Base-by-base conservation (phyloP, 148 eudicot genomes). In the Diospyros lotus region DNA sequence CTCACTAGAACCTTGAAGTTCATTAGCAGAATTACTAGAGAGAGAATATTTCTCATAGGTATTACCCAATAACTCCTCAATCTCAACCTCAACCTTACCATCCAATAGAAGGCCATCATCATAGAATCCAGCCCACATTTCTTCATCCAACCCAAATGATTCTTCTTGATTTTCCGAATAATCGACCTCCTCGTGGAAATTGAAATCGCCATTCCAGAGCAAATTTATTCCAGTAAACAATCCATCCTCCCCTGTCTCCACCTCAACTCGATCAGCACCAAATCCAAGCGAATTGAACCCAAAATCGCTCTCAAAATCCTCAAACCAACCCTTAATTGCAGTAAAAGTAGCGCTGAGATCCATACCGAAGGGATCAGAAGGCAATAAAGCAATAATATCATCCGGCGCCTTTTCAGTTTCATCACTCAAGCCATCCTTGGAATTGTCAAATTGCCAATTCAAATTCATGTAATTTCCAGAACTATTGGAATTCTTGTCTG, bases 291-390 rank as follows among this genome's bases (percentile, higher is more conserved):
- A 55, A 5, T 63, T 78, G 28, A 80, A 38, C 61, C 77, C 74
- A 60, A 78, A 74, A 73, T 73, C 72, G 2, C 46, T 66, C 43
- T 73, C 73, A 15, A 78, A 44, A 55, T 74, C 83, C 74, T 82
- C 81, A 14, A 85, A 28, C 83, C 76, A 82, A 70, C 79, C 81
- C 42, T 73, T 77, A 53, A 78, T 68, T 28, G 79, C 78, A 1
- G 78, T 68, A 9, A 76, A 63, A 11, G 78, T 81, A 48, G 67
- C 46, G 69, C 68, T 28, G 42, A 81, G 61, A 45, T 79, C 85
- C 85, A 84, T 79, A 18, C 72, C 78, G 63, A 84, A 81, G 2
- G 84, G 84, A 76, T 84, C 87, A 2, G 54, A 60, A 4, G 82
- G 82, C 56, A 84, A 76, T 53, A 76, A 46, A 69, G 81, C 80